These are phyloP conservation scores for Termitomyces heimii DNA, from an alignment of 768 basidiomycete species.

Conservation along the genomic window DNA sequence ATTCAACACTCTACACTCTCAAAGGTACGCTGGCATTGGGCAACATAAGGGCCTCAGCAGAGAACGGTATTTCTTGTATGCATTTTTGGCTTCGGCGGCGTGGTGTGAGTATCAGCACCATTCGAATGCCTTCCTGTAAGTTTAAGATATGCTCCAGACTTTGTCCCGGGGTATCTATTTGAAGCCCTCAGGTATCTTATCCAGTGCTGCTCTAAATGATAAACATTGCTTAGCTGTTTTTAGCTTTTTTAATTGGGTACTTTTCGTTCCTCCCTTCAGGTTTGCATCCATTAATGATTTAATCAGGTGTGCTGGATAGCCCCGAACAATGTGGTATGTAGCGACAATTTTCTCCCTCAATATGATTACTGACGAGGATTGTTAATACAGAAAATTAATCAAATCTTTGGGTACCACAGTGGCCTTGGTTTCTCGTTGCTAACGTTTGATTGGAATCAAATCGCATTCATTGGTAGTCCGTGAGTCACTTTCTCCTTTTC, in stretches of 20 bases:
- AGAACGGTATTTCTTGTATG: constrained; percentile 54
- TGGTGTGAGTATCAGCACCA: constrained; percentile 33
- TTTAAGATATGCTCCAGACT: constrained; percentile 27
- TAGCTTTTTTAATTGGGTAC: constrained; percentile 47
- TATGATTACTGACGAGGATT: background rate
- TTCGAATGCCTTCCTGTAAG: background rate
- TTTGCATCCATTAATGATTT: constrained; percentile 13
- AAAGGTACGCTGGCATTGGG: constrained; percentile 50
- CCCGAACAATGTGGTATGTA: constrained; percentile 48
- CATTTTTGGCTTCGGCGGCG: constrained; percentile 37
- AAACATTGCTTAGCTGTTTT: background rate
- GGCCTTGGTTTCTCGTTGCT: constrained; percentile 47
- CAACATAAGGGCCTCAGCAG: constrained; percentile 46
- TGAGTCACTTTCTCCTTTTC: constrained; percentile 21
- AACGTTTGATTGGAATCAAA: constrained; percentile 61
- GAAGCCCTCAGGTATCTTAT: constrained; percentile 42
- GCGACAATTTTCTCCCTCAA: background rate
- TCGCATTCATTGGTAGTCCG: constrained; percentile 61
- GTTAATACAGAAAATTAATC: constrained; percentile 41
- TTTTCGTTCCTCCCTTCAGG: background rate
- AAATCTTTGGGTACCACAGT: constrained; percentile 50
- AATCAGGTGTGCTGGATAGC: constrained; percentile 60
- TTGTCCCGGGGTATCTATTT: constrained; percentile 61
- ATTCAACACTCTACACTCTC: constrained; percentile 70
- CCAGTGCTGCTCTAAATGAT: background rate